These are phyloP conservation scores for Smallanthus sonchifolius DNA, from an alignment of 129 eudicot genomes.

Conservation along the genomic window DNA sequence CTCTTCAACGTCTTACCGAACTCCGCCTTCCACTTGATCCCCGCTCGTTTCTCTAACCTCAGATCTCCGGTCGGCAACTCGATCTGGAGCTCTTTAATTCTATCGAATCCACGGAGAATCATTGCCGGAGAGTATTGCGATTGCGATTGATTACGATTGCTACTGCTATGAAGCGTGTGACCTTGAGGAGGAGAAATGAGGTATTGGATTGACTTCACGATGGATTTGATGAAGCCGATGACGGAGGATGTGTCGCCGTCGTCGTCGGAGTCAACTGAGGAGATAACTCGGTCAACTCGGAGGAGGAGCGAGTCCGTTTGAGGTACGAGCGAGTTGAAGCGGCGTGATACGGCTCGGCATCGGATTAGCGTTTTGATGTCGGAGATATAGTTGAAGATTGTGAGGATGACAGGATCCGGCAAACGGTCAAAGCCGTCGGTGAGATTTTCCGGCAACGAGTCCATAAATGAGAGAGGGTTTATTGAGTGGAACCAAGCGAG, in stretches of 20 bases:
- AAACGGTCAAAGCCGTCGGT: constrained; percentile 37
- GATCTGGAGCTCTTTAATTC: constrained; percentile 34
- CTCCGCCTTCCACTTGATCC: constrained; percentile 45
- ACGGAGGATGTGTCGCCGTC: constrained; percentile 41
- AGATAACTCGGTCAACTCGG: constrained; percentile 65
- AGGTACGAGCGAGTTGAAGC: constrained; percentile 56
- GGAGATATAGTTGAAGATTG: constrained; percentile 40
- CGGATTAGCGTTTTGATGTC: constrained; percentile 56
- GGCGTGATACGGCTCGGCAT: constrained; percentile 44
- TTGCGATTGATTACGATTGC: background rate
- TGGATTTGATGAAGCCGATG: constrained; percentile 33
- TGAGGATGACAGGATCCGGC: constrained; percentile 48
- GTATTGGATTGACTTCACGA: constrained; percentile 39
- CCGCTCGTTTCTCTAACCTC: constrained; percentile 47
- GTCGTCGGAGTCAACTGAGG: constrained; percentile 36
- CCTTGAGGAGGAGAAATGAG: constrained; percentile 28
- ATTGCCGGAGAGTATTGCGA: constrained; percentile 40
- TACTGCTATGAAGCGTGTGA: background rate
- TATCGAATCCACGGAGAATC: constrained; percentile 44
- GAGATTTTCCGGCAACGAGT: constrained; percentile 10
- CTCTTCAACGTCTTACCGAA: constrained; percentile 43
- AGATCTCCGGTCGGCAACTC: constrained; percentile 53
- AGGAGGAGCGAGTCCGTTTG: constrained; percentile 51
- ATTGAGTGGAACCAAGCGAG: constrained; percentile 13
- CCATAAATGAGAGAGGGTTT: background rate